Conservation (phyloP, 2,329 filamentous ascomycete genomes). For the Colletotrichum orchidophilum region DNA sequence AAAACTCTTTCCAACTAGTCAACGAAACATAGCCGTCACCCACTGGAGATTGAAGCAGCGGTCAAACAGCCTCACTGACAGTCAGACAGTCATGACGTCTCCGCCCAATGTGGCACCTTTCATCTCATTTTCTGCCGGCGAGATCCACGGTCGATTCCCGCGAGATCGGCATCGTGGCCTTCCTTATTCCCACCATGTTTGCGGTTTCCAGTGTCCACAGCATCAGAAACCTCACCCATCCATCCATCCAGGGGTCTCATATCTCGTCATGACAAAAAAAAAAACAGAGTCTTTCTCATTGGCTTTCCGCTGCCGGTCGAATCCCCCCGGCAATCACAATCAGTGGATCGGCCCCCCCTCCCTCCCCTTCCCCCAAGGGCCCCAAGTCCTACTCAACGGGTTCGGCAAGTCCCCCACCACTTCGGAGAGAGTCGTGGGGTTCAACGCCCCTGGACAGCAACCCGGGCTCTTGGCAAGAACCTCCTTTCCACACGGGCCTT, state of each 20-base stretch:
- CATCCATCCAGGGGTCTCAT: neutral
- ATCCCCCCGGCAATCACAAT: neutral
- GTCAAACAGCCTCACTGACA: neutral
- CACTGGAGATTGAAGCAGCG: conserved; percentile 1
- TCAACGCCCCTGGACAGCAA: neutral
- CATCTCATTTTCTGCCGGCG: neutral
- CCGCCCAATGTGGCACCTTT: conserved; percentile 8
- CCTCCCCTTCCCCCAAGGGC: no score
- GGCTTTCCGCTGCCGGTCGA: neutral
- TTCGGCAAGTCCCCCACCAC: neutral
- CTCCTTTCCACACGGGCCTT: neutral
- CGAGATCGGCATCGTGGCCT: neutral
- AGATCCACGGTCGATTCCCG: neutral
- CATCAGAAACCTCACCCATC: neutral
- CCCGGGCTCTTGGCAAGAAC: neutral
- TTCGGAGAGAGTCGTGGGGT: neutral
- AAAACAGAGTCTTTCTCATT: neutral
- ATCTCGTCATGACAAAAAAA: neutral
- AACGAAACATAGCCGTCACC: neutral
- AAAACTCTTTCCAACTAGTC: neutral
- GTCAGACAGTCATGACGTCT: neutral
- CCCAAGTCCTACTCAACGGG: neutral
- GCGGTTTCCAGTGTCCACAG: neutral
- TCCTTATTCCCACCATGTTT: neutral
- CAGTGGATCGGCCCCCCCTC: neutral